These are phyloP conservation scores for Ambrosia hybrid DNA, from an alignment of 140 eudicot genomes.

Conservation along the genomic window DNA sequence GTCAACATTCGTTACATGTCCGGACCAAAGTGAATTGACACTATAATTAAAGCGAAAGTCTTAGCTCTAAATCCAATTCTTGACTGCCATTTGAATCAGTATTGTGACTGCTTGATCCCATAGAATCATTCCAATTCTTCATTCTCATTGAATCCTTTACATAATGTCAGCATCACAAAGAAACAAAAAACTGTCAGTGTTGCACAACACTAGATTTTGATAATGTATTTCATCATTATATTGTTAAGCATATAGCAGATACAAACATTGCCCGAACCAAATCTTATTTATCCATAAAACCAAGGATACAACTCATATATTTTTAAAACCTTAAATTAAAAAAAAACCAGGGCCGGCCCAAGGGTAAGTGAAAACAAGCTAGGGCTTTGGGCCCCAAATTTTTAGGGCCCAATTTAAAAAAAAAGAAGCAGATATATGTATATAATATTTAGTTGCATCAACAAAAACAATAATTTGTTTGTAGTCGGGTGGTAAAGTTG, in stretches of 20 bases:
- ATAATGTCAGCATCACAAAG: not conserved
- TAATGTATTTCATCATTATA: not conserved
- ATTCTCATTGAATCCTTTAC: slow-evolving; percentile 41
- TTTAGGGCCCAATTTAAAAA: too few species aligned
- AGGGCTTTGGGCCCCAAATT: too few species aligned
- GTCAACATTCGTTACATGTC: slow-evolving; percentile 28
- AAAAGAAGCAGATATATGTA: too few species aligned
- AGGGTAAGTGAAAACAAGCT: too few species aligned
- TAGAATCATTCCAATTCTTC: slow-evolving; percentile 32
- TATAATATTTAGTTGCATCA: too few species aligned
- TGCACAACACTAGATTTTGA: not conserved
- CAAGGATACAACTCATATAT: too few species aligned
- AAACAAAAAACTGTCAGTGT: slow-evolving; percentile 7
- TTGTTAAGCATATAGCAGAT: not conserved
- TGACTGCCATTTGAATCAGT: slow-evolving; percentile 57
- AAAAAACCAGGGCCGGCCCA: too few species aligned
- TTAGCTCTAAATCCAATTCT: slow-evolving; percentile 83
- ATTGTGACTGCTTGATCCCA: slow-evolving; percentile 15
- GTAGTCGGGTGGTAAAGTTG: too few species aligned
- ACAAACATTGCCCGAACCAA: too few species aligned
- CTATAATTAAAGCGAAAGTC: slow-evolving; percentile 44
- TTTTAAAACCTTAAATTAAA: too few species aligned
- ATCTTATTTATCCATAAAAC: too few species aligned
- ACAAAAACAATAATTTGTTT: too few species aligned
- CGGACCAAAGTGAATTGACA: slow-evolving; percentile 17